Conservation (phyloP, 2,329 filamentous ascomycete species). For the Alternaria novae-zelandiae region DNA sequence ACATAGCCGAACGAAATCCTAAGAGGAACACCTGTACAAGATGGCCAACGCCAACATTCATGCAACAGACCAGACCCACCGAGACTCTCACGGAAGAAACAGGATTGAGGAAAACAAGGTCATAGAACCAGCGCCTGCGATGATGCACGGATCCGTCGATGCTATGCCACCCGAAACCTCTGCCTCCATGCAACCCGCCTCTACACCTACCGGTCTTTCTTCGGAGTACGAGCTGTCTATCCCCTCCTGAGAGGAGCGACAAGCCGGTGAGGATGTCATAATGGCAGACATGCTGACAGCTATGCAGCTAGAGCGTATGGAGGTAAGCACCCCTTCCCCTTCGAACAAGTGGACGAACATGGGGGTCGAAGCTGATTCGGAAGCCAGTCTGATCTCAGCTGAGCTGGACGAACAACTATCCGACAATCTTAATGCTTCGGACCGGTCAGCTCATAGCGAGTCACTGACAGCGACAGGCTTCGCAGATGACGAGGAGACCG, state of each 20-base stretch:
- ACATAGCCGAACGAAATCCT: background rate
- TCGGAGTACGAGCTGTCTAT: background rate
- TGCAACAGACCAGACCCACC: background rate
- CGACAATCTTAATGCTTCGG: background rate
- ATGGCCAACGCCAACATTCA: background rate
- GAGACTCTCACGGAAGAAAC: background rate
- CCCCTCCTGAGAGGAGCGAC: background rate
- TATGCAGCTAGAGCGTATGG: background rate
- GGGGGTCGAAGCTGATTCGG: background rate
- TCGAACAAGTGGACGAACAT: background rate
- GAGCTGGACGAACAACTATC: background rate
- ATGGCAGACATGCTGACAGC: background rate
- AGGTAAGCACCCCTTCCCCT: background rate
- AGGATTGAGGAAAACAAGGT: background rate
- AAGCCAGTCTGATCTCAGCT: background rate
- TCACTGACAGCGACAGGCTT: background rate
- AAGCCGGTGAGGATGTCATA: background rate
- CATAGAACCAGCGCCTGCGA: background rate
- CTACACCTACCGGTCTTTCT: background rate
- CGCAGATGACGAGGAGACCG: background rate
- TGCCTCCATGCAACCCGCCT: fast-evolving
- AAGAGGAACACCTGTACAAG: background rate
- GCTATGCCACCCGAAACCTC: fast-evolving
- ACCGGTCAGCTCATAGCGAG: background rate
- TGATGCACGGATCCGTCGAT: background rate